Evolutionary conservation across 1,284 basidiomycete species (phyloP).

Genomic region (Polyporus tsugae): DNA sequence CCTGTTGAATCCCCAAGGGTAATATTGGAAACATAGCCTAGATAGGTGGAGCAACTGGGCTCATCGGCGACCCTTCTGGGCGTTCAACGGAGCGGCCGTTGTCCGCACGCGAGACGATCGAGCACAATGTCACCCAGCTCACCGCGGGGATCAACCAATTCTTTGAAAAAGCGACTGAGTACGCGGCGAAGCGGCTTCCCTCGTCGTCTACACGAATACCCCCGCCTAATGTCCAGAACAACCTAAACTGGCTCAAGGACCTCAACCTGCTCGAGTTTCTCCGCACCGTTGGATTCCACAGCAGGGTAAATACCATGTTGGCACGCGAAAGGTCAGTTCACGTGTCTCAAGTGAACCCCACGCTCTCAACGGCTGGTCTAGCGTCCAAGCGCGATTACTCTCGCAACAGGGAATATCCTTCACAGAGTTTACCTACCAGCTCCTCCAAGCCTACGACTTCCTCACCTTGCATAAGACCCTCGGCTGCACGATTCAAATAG

Average conservation of each 20-base stretch:
- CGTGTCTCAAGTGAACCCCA: not conserved
- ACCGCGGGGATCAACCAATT: conserved; percentile 74
- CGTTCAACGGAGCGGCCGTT: conserved; percentile 84
- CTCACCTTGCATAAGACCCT: conserved; percentile 74
- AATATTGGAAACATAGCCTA: conserved; percentile 43
- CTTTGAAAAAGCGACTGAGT: conserved; percentile 71
- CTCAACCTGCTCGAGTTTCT: conserved; percentile 89
- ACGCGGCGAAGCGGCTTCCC: conserved; percentile 56
- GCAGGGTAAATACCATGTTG: conserved; percentile 91
- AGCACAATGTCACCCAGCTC: conserved; percentile 76
- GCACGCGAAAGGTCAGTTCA: conserved; percentile 82
- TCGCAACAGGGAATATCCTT: conserved; percentile 90
- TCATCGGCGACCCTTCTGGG: conserved; percentile 97
- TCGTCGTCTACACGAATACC: conserved; percentile 30
- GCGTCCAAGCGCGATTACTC: conserved; percentile 86
- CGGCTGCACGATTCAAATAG: conserved; percentile 89
- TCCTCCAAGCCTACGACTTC: conserved; percentile 98
- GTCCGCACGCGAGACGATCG: conserved; percentile 66
- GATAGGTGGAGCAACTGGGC: conserved; percentile 96
- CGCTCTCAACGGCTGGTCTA: conserved; percentile 41
- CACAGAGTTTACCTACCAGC: conserved; percentile 97
- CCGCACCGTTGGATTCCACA: conserved; percentile 81
- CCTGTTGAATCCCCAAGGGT: conserved; percentile 4
- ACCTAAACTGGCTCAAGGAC: conserved; percentile 83
- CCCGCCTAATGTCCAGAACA: conserved; percentile 74